Percentiles rank a stretch among this genome's conserved stretches.
phyloP scores from a whole-genome alignment of 805 yeast genomes.

The Candida tammaniensis region DNA sequence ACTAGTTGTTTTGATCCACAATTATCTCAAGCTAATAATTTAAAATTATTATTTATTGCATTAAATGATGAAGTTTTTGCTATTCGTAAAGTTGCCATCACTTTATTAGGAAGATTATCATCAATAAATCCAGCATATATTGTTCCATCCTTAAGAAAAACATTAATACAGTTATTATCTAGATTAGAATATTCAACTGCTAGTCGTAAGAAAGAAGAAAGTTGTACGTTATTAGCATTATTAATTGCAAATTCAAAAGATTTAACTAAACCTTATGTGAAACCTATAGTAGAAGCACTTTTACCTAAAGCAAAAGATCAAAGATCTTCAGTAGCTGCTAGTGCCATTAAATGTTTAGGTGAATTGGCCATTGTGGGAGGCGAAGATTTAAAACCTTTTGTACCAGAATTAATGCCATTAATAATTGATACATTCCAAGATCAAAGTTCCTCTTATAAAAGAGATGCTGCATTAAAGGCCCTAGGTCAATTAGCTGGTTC shows the following conservation, averaged over 20 bases:
- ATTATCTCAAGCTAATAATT: conserved; percentile 89
- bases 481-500: conserved; percentile 87
- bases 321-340: conserved; percentile 80
- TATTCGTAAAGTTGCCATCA: conserved; percentile 74
- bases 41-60: conserved; percentile 79
- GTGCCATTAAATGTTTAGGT: conserved; percentile 83
- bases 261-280: conserved; percentile 85
- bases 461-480: conserved; percentile 86
- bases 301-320: conserved; percentile 71
- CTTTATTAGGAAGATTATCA: conserved; percentile 79
- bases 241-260: conserved; percentile 76
- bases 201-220: conserved; percentile 77
- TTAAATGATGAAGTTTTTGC: conserved; percentile 87
- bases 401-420: conserved; percentile 79
- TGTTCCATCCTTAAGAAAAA: conserved; percentile 86
- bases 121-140: conserved; percentile 91
- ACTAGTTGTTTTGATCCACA: conserved; percentile 85
- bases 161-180: conserved; percentile 79
- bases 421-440: conserved; percentile 87
- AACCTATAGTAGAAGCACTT: conserved; percentile 83
- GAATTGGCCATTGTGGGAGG: conserved; percentile 88
- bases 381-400: conserved; percentile 70
- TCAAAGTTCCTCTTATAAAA: conserved; percentile 80
- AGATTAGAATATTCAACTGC: conserved; percentile 79
- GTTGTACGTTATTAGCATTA: conserved; percentile 70